Percentiles rank a stretch among this genome's conserved stretches.
These are phyloP conservation scores for Nakazawaea peltata DNA, from an alignment of 805 yeast genomes.

Conservation along the genomic window DNA sequence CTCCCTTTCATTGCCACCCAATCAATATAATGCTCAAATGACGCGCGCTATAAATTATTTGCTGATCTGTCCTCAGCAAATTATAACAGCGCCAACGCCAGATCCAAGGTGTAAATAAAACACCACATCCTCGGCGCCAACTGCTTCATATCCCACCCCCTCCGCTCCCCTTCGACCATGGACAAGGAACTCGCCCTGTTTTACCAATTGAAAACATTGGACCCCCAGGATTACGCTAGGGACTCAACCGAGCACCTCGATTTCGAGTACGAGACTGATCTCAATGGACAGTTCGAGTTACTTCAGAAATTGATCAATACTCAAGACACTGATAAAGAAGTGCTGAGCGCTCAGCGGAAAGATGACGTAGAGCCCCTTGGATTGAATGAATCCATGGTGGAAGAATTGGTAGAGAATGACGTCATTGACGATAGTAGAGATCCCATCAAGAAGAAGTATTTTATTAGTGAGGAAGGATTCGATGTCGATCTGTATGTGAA, in stretches of 20 bases:
- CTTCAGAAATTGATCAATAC: constrained; percentile 9
- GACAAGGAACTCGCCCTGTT: no score
- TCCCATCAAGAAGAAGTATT: constrained; percentile 28
- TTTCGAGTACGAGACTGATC: constrained; percentile 9
- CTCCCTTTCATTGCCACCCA: no score
- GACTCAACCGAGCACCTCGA: constrained; percentile 7
- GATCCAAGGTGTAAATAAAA: no score
- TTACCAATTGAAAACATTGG: constrained; percentile 35
- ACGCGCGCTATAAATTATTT: no score
- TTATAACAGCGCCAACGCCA: no score
- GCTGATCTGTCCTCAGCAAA: no score
- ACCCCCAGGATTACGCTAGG: constrained; percentile 24
- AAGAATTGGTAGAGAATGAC: constrained; percentile 31
- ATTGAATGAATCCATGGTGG: constrained; percentile 35
- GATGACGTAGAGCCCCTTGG: constrained; percentile 45
- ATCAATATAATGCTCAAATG: no score
- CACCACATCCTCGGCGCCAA: no score
- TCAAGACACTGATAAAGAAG: not conserved
- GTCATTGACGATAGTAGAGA: constrained; percentile 30
- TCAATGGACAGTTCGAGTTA: constrained; percentile 8
- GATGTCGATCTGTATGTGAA: constrained; percentile 48
- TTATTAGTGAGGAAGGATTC: constrained; percentile 51
- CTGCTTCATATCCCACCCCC: no score
- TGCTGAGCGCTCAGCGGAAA: not conserved
- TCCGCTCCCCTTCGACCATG: no score